These are phyloP conservation scores for Magnaporthiopsis rhizophila DNA, from an alignment of 2,329 filamentous ascomycete species.

Conservation along the genomic window DNA sequence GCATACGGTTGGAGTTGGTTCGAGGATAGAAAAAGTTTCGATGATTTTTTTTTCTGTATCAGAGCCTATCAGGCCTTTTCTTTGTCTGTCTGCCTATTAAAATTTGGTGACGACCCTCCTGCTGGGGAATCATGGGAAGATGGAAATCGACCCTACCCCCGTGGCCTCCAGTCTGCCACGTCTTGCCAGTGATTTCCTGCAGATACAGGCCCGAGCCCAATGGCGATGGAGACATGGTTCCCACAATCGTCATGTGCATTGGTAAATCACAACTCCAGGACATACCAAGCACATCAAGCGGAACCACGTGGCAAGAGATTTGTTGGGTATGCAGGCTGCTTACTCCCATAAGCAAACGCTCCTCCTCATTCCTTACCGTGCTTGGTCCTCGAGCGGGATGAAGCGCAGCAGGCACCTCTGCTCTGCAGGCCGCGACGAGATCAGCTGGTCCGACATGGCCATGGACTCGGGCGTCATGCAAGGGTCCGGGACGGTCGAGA, in stretches of 20 bases:
- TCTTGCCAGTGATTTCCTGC: not conserved
- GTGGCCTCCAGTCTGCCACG: not conserved
- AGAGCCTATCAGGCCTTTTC: not conserved
- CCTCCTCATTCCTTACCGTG: not conserved
- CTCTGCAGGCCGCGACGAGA: conserved; percentile 54
- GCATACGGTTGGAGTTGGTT: not conserved
- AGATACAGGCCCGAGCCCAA: not conserved
- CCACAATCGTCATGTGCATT: not conserved
- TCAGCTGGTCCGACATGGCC: conserved; percentile 59
- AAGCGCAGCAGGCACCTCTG: conserved; percentile 51
- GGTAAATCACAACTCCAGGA: not conserved
- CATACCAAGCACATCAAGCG: not conserved
- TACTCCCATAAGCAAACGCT: not conserved
- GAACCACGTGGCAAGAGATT: not conserved
- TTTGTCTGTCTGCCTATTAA: not conserved
- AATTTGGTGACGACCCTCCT: not conserved
- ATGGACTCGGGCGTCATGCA: conserved; percentile 49
- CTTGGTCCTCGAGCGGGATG: conserved; percentile 21
- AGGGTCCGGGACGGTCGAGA: conserved; percentile 44
- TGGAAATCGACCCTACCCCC: not conserved
- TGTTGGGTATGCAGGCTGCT: not conserved
- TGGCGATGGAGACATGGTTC: not conserved
- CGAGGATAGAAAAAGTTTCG: not conserved
- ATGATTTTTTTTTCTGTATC: not conserved
- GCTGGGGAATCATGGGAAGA: not conserved